Conservation (phyloP, 768 basidiomycete species). For the Cyclocybe aegerita region DNA sequence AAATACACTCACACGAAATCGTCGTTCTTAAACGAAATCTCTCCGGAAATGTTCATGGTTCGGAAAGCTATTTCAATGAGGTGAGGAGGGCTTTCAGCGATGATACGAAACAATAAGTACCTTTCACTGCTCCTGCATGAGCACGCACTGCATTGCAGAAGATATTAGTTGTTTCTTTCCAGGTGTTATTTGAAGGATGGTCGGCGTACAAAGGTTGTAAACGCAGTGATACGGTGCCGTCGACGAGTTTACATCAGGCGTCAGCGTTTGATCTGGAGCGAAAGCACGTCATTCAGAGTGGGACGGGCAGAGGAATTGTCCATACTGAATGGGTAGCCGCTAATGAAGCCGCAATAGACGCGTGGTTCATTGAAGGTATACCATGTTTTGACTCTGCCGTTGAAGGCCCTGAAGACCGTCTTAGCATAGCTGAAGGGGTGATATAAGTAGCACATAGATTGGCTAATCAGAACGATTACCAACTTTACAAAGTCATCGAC, state of each 20-base stretch:
- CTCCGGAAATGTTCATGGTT: constrained; percentile 46
- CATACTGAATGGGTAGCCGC: constrained; percentile 41
- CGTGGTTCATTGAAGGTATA: constrained; percentile 55
- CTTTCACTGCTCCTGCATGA: constrained; percentile 51
- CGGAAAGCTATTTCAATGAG: constrained; percentile 34
- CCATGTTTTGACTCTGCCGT: constrained; percentile 50
- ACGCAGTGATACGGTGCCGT: constrained; percentile 45
- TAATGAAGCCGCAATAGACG: constrained; percentile 38
- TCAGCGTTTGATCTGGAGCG: constrained; percentile 32
- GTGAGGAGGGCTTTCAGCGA: neutral
- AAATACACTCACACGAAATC: constrained; percentile 39
- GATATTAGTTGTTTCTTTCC: neutral
- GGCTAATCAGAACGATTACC: neutral
- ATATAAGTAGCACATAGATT: neutral
- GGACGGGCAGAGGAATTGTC: constrained; percentile 4
- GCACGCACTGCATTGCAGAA: constrained; percentile 34
- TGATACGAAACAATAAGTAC: constrained; percentile 15
- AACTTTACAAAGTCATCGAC: constrained; percentile 50
- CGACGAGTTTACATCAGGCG: constrained; percentile 41
- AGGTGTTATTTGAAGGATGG: neutral
- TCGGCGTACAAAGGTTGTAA: constrained; percentile 39
- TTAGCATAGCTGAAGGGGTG: constrained; percentile 39
- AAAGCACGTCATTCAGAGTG: neutral
- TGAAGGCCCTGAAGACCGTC: constrained; percentile 47
- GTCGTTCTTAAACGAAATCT: constrained; percentile 55